Conservation (phyloP, 164 flowering plant species). For the Magnolia kwangsiensis region DNA sequence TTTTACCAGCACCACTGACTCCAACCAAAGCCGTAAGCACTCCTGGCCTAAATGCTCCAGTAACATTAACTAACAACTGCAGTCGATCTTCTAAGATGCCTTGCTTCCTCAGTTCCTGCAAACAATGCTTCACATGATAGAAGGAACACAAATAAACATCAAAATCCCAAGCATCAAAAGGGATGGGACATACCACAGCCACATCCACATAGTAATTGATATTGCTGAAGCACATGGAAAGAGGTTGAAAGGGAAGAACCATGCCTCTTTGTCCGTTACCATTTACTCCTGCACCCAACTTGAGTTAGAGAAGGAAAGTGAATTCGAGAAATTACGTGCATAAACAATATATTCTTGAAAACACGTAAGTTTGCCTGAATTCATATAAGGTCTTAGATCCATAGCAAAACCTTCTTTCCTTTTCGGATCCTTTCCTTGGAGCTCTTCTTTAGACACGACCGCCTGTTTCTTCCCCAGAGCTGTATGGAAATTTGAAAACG, state of each 20-base stretch:
- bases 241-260: slow-evolving; percentile 98
- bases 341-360: slow-evolving; percentile 8
- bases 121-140: slow-evolving; percentile 14
- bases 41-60: slow-evolving; percentile 97
- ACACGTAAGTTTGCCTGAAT: slow-evolving; percentile 69
- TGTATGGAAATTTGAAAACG: slow-evolving; percentile 19
- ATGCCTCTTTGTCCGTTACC: slow-evolving; percentile 67
- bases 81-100: slow-evolving; percentile 75
- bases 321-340: background rate
- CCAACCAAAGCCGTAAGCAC: slow-evolving; percentile 97
- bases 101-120: slow-evolving; percentile 89
- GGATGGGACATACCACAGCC: slow-evolving; percentile 47
- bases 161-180: background rate
- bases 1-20: slow-evolving; percentile 99
- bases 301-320: background rate
- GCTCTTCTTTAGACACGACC: slow-evolving; percentile 73
- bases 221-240: slow-evolving; percentile 88
- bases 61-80: slow-evolving; percentile 78
- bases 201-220: slow-evolving; percentile 88
- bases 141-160: background rate
- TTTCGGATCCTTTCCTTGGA: slow-evolving; percentile 49
- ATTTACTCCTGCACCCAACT: slow-evolving; percentile 39
- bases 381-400: slow-evolving; percentile 63
- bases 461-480: slow-evolving; percentile 84
- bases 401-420: slow-evolving; percentile 47